Evolutionary conservation across 768 basidiomycete species (phyloP), one percentile per base, ranked within the genome.

Genomic region (Termitomyces sp.): DNA sequence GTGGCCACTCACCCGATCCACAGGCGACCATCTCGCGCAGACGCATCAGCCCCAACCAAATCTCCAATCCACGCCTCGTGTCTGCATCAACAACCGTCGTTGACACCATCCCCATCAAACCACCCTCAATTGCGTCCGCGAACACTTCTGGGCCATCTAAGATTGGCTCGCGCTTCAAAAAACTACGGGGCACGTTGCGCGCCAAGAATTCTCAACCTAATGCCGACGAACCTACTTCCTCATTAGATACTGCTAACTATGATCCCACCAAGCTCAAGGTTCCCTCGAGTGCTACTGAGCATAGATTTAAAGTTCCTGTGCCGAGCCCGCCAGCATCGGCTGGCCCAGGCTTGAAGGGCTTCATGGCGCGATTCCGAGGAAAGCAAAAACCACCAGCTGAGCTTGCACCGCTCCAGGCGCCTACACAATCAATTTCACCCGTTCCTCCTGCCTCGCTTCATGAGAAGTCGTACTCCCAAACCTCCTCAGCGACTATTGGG

Each of bases 341-440:
- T 32, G 80, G 86, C 20, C 91, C 91, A 38, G 87, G 90, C 25
- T 68, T 93, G 31, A 90, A 85, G 71, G 87, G 91, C 14, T 87
- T 94, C 72, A 92, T 94, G 83, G 84, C 90, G 34, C 85, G 89
- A 36, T 90, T 93, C 70, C 82, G 89, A 42, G 73, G 75, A 38
- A 82, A 81, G 63, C 81, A 80, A 62, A 78, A 77, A 57, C 70
- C 78, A 29, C 67, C 74, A 50, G 68, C 70, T 11, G 79, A 79
- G 63, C 62, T 70, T 31, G 67, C 73, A 1, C 59, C 69, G 42
- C 67, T 72, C 15, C 64, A 70, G 40, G 75, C 75, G 42, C 66
- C 62, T n/a, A 67, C 66, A 12, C 73, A 74, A n/a, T 68, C 72
- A 32, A 68, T 65, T 7, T 63, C 69, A 36, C 67, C 73, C 4